phyloP scores from a whole-genome alignment of 768 basidiomycete genomes.

The Sutorius australiensis region DNA sequence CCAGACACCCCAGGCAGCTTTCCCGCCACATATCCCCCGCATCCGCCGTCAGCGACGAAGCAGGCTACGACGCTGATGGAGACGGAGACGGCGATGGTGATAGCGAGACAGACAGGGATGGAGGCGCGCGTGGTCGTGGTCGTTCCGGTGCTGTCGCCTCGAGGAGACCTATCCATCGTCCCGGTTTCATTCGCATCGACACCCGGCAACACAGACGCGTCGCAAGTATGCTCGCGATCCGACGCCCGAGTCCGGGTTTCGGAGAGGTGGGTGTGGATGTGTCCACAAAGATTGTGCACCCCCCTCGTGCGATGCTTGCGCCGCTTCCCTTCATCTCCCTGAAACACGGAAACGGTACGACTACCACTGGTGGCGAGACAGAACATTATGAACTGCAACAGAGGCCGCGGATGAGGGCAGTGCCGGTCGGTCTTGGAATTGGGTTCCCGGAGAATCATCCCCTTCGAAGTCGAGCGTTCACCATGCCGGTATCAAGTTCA shows the following conservation, averaged over 20 bases:
- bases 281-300: background rate
- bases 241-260: background rate
- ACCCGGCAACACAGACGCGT: slow-evolving; percentile 26
- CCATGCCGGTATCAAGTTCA: slow-evolving; percentile 13
- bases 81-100: slow-evolving; percentile 4
- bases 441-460: slow-evolving; percentile 27
- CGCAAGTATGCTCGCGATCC: slow-evolving; percentile 22
- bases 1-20: background rate
- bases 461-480: slow-evolving; percentile 14
- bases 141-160: background rate
- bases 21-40: background rate
- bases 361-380: background rate
- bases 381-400: slow-evolving; percentile 16
- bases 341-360: background rate
- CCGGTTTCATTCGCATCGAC: slow-evolving; percentile 20
- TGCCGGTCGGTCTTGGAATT: slow-evolving; percentile 24
- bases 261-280: background rate
- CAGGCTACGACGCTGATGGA: slow-evolving; percentile 25
- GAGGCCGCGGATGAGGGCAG: background rate
- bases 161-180: slow-evolving; percentile 3
- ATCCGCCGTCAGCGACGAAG: slow-evolving; percentile 12
- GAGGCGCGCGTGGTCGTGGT: background rate
- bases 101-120: background rate
- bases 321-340: background rate
- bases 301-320: background rate